Conservation (phyloP, 352 stramenopile species). For the Phytopythium vexans region DNA sequence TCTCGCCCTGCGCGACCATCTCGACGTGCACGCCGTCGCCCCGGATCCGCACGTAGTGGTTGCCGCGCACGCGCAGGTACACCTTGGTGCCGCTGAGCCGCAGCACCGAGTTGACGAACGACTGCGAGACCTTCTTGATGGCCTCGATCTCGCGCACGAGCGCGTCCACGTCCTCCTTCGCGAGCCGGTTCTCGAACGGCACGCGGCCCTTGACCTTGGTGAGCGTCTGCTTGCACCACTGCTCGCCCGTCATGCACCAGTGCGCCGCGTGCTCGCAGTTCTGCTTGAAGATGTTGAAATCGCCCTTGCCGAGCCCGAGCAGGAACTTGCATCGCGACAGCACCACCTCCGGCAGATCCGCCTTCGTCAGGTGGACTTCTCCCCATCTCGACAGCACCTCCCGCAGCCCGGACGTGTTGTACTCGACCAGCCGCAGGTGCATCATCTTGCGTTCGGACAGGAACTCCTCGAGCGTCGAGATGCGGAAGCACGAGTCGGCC, state of each 20-base stretch:
- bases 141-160: constrained; percentile 70
- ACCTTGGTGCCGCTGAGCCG: constrained; percentile 54
- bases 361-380: constrained; percentile 84
- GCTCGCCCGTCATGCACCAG: constrained; percentile 88
- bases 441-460: constrained; percentile 54
- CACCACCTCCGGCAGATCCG: constrained; percentile 78
- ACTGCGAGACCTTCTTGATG: constrained; percentile 68
- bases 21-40: constrained; percentile 40
- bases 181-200: constrained; percentile 73
- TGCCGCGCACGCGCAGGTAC: constrained; percentile 68
- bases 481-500: constrained; percentile 83
- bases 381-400: constrained; percentile 80
- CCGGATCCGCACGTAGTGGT: constrained; percentile 59
- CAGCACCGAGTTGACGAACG: constrained; percentile 68
- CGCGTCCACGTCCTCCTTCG: constrained; percentile 72
- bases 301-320: constrained; percentile 63
- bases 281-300: constrained; percentile 88
- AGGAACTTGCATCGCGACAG: constrained; percentile 82
- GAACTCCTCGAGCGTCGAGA: constrained; percentile 85
- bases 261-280: constrained; percentile 87
- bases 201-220: constrained; percentile 68
- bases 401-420: constrained; percentile 77
- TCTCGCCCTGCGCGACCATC: constrained; percentile 41
- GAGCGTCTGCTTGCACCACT: constrained; percentile 87
- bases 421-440: constrained; percentile 79